Conservation (phyloP, 805 yeast species). For the Candida corydali region DNA sequence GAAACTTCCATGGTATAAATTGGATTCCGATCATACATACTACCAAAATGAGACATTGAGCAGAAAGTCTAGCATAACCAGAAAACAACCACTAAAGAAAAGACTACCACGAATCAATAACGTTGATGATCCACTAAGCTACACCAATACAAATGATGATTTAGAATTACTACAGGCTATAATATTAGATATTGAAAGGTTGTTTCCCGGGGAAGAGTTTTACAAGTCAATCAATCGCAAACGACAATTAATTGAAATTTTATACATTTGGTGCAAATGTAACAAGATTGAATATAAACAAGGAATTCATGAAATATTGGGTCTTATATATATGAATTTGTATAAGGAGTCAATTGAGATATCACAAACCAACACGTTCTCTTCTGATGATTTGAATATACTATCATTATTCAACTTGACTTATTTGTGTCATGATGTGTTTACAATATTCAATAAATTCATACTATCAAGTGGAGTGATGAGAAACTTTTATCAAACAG, state of each 20-base stretch:
- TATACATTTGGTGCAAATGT: slow-evolving; percentile 49
- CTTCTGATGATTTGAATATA: slow-evolving; percentile 29
- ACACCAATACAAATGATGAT: slow-evolving; percentile 20
- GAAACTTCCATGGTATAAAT: slow-evolving; percentile 34
- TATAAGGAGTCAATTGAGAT: slow-evolving; percentile 30
- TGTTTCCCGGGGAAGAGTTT: slow-evolving; percentile 46
- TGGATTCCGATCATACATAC: slow-evolving; percentile 26
- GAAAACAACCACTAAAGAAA: slow-evolving; percentile 8
- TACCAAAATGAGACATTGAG: slow-evolving; percentile 16
- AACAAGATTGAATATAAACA: slow-evolving; percentile 48
- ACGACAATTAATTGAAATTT: slow-evolving; percentile 34
- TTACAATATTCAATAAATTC: slow-evolving; percentile 39
- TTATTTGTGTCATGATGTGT: slow-evolving; percentile 40
- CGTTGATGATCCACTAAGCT: slow-evolving; percentile 11
- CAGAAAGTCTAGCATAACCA: slow-evolving; percentile 11
- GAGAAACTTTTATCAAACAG: slow-evolving; percentile 33
- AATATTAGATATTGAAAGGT: slow-evolving; percentile 48
- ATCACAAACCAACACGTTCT: slow-evolving; percentile 21
- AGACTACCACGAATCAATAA: slow-evolving; percentile 16
- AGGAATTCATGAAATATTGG: slow-evolving; percentile 53
- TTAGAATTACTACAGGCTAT: slow-evolving; percentile 39
- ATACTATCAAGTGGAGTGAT: slow-evolving; percentile 40
- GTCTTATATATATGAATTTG: slow-evolving; percentile 41
- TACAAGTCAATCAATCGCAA: slow-evolving; percentile 19
- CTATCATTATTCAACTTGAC: slow-evolving; percentile 34